phyloP scores from a whole-genome alignment of 2,329 filamentous ascomycete species.

The Teratosphaeriaceae sp. region DNA sequence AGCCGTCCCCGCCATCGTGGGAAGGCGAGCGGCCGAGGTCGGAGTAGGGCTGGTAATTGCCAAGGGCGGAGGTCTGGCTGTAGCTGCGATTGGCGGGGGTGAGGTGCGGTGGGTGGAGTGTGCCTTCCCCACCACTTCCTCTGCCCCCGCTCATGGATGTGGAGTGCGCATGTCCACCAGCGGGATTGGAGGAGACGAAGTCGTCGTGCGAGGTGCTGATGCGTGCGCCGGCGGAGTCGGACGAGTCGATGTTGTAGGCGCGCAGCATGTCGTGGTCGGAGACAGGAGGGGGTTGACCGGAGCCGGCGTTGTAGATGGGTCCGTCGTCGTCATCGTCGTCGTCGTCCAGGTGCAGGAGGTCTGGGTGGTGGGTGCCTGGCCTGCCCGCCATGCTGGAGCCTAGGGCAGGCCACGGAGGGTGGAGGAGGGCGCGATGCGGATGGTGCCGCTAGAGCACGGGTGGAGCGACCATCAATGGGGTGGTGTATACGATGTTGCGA shows the following conservation, averaged over 20 bases:
- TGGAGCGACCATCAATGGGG: not conserved
- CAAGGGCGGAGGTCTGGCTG: constrained; percentile 72
- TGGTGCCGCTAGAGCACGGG: not conserved
- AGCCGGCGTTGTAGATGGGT: constrained; percentile 56
- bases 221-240: constrained; percentile 57
- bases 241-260: constrained; percentile 66
- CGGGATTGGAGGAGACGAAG: constrained; percentile 60
- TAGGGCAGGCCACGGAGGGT: constrained; percentile 7
- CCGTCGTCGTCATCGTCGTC: constrained; percentile 53
- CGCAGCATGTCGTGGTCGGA: constrained; percentile 75
- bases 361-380: constrained; percentile 42
- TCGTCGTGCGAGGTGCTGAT: constrained; percentile 92
- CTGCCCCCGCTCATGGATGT: too few species aligned
- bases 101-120: constrained; percentile 31
- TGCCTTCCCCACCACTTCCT: constrained; percentile 15
- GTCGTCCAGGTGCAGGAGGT: constrained; percentile 58
- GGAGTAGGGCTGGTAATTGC: constrained; percentile 88
- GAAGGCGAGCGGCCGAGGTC: constrained; percentile 80
- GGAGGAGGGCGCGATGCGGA: not conserved
- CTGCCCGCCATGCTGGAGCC: constrained; percentile 48
- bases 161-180: constrained; percentile 37
- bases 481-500: not conserved
- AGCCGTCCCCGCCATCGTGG: too few species aligned
- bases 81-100: constrained; percentile 41
- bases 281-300: constrained; percentile 68